Evolutionary conservation across 768 basidiomycete genomes (phyloP).

Genomic region (Boletus vermiculosoides): DNA sequence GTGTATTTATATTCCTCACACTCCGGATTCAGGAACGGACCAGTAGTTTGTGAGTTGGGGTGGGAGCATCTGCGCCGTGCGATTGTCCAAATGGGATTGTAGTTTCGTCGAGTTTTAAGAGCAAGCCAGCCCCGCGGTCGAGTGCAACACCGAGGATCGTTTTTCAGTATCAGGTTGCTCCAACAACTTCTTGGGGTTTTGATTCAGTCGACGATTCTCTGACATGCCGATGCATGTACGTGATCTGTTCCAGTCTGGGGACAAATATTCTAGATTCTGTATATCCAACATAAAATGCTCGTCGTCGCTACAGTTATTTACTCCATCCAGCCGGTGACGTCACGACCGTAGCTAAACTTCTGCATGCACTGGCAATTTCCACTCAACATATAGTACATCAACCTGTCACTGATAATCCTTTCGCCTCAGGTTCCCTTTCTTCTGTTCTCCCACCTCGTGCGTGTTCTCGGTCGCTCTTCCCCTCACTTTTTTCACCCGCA

Average conservation of each 20-base stretch:
- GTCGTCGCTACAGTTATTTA: neutral
- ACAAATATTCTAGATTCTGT: neutral
- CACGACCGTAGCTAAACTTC: neutral
- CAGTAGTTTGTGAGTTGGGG: neutral
- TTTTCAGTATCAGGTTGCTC: neutral
- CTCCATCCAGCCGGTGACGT: neutral
- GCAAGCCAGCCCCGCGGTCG: neutral
- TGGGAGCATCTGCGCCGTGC: neutral
- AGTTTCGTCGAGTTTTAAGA: neutral
- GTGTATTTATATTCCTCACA: slow-evolving; percentile 1
- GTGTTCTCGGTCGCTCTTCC: too few species aligned
- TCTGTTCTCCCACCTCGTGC: too few species aligned
- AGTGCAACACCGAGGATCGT: neutral
- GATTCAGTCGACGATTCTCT: neutral
- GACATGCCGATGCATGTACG: neutral
- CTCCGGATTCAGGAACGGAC: neutral
- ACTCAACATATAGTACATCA: too few species aligned
- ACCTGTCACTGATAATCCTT: too few species aligned
- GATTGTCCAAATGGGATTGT: neutral
- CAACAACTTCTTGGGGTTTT: neutral
- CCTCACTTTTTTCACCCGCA: too few species aligned
- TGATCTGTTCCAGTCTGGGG: neutral
- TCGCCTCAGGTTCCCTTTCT: too few species aligned
- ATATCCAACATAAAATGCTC: neutral
- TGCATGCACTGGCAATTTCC: neutral